Percentiles rank a stretch among this genome's conserved stretches.
Conservation (phyloP, 805 yeast species). For the Ogataea ganodermae region DNA sequence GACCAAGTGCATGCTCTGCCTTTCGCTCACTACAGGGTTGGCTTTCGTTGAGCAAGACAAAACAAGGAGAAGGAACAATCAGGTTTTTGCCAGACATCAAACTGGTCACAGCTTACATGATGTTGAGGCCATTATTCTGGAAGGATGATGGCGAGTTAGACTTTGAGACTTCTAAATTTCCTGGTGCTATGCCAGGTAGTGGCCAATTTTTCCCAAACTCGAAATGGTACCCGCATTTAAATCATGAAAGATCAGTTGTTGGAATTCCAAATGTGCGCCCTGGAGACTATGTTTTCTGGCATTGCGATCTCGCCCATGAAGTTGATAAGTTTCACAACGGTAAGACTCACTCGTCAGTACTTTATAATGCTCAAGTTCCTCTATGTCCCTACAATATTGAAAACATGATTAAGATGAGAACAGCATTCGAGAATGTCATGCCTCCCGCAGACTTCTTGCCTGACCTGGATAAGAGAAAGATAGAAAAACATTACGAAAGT, state of each 20-base stretch:
- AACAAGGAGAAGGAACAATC: conserved; percentile 43
- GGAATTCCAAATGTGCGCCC: conserved; percentile 41
- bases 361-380: conserved; percentile 42
- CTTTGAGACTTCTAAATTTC: conserved; percentile 36
- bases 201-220: conserved; percentile 36
- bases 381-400: conserved; percentile 24
- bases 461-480: conserved; percentile 9
- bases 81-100: conserved; percentile 39
- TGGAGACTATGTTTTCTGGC: conserved; percentile 49
- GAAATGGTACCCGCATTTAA: conserved; percentile 38
- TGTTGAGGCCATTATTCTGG: conserved; percentile 43
- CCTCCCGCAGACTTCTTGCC: conserved; percentile 23
- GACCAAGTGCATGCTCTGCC: conserved; percentile 23
- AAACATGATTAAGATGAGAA: conserved; percentile 8
- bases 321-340: conserved; percentile 43
- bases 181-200: conserved; percentile 41
- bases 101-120: conserved; percentile 40
- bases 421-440: conserved; percentile 9
- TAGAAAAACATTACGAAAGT: conserved; percentile 10
- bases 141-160: conserved; percentile 34
- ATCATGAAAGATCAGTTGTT: conserved; percentile 35
- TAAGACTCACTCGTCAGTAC: conserved; percentile 38
- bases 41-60: conserved; percentile 40
- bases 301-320: conserved; percentile 43
- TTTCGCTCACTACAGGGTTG: conserved; percentile 49